Base-by-base conservation (phyloP, 139 green algal species). In the Nannochloris sp. region DNA sequence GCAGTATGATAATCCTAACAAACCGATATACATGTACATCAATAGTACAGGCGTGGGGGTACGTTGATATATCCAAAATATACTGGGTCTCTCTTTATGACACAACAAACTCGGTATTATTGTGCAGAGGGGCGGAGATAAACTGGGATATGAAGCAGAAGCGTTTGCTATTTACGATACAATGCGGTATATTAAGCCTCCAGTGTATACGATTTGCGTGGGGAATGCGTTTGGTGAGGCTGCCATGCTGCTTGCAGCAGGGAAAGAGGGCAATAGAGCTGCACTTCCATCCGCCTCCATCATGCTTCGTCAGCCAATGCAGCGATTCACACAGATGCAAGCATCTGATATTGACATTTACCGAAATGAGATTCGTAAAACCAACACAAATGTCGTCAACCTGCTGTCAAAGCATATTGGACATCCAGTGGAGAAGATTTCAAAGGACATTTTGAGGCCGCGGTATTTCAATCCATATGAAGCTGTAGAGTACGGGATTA, bases 11-110 rank as follows among this genome's bases (percentile, higher is more conserved):
- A 71, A 70, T 43, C 60, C 67, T 21, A 72, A 37, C 61, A 44
- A 53, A 5, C 93, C 93, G 15, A 91, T 99, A 50, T 95, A 90
- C 74, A 89, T 99, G 77, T 99, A 99, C 82, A 97, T 99, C 82
- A 99, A 99, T 82, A 96, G 87, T 29, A 96, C 91, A 3, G 93
- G 93, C 46, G 90, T 94, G 57, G 83, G 78, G 71, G 46, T 53
- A 91, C 69, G 56, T 85, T 29, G 27, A 29, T 29, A 29, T 29
- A 29, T 27, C 2, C 24, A 27, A 2, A 27, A 27, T 27, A 27
- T 27, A 4, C 24, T 27, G 24, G 24, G 24, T 27, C 24, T 27
- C 24, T 27, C 24, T 4, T 27, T 4, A 27, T 27, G 4, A 27
- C 24, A 25, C 0, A 29, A 29, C 27, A 29, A 29, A 29, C 27